Percentiles rank a stretch among this genome's conserved stretches.
Conservation (phyloP, 2,329 filamentous ascomycete genomes). For the Teratosphaeria gauchensis region DNA sequence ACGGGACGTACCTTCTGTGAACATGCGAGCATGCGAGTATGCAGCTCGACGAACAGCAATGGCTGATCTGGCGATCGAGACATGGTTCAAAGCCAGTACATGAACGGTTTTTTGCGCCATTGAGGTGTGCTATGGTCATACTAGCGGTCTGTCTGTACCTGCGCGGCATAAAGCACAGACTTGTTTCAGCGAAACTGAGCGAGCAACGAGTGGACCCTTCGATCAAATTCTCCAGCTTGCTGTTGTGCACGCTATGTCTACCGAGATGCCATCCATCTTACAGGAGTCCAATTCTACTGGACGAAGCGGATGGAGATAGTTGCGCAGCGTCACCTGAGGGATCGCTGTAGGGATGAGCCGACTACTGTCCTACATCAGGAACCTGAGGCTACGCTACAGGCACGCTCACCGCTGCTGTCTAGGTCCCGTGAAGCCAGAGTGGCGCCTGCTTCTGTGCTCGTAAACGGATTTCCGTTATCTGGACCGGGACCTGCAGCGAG, state of each 20-base stretch:
- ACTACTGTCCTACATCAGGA: slow-evolving; percentile 6
- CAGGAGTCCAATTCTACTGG: slow-evolving; percentile 8
- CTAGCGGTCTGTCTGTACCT: slow-evolving; percentile 19
- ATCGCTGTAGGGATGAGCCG: background rate
- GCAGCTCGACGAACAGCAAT: background rate
- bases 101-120: background rate
- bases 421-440: slow-evolving; percentile 5
- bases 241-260: slow-evolving; percentile 8
- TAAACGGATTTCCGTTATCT: slow-evolving; percentile 4
- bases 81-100: background rate
- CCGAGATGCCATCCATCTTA: slow-evolving; percentile 1
- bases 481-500: slow-evolving; percentile 9
- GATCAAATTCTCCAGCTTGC: slow-evolving; percentile 1
- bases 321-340: background rate
- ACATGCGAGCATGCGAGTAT: background rate
- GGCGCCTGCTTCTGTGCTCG: slow-evolving; percentile 8
- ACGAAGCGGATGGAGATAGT: background rate
- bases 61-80: background rate
- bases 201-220: slow-evolving; percentile 17
- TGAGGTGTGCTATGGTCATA: slow-evolving; percentile 5
- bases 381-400: slow-evolving; percentile 9
- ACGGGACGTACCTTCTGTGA: slow-evolving; percentile 6
- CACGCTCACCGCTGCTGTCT: slow-evolving; percentile 9
- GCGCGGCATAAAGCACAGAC: slow-evolving; percentile 17
- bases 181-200: slow-evolving; percentile 18